These are phyloP conservation scores for Cryphonectria nitschkei DNA, from an alignment of 2,329 filamentous ascomycete genomes.

Conservation along the genomic window DNA sequence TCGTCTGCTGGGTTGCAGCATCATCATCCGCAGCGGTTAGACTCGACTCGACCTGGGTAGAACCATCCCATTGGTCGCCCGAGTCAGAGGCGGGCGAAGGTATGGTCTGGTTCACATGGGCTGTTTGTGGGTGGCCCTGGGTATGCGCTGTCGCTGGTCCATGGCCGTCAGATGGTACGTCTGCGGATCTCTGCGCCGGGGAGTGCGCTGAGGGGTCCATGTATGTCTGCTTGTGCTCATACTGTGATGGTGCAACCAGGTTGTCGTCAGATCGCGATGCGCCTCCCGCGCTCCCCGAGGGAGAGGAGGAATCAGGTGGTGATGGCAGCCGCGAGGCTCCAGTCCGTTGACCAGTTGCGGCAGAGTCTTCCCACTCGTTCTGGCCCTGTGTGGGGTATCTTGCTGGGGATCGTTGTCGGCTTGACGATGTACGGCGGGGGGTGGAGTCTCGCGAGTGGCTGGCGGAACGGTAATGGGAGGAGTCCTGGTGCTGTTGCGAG, in stretches of 20 bases:
- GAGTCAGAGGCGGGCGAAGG: slow-evolving; percentile 44
- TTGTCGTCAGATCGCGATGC: slow-evolving; percentile 21
- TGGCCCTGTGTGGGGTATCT: slow-evolving; percentile 7
- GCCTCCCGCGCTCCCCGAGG: slow-evolving; percentile 41
- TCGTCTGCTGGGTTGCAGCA: slow-evolving; percentile 48
- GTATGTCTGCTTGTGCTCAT: slow-evolving; percentile 33
- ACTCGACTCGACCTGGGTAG: slow-evolving; percentile 31
- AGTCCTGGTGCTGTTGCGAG: slow-evolving; percentile 52
- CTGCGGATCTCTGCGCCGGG: slow-evolving; percentile 32
- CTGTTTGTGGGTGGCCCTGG: slow-evolving; percentile 16
- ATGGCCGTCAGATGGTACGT: slow-evolving; percentile 29
- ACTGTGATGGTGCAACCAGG: slow-evolving; percentile 35
- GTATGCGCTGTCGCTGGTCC: slow-evolving; percentile 31
- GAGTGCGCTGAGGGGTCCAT: slow-evolving; percentile 31
- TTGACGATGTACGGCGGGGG: slow-evolving; percentile 36
- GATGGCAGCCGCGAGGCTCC: slow-evolving; percentile 56
- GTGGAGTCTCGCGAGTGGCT: slow-evolving; percentile 38
- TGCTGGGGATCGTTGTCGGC: slow-evolving; percentile 23
- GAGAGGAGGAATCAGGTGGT: slow-evolving; percentile 58
- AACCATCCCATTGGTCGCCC: slow-evolving; percentile 33
- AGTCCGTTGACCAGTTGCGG: slow-evolving; percentile 33
- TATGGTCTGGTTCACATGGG: slow-evolving; percentile 38
- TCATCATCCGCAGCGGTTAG: slow-evolving; percentile 39
- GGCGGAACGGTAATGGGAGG: slow-evolving; percentile 44
- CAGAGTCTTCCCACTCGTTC: not conserved